Evolutionary conservation across 2,329 filamentous ascomycete genomes (phyloP), one percentile per base, ranked within the genome.

Genomic region (Thelonectria rubi): DNA sequence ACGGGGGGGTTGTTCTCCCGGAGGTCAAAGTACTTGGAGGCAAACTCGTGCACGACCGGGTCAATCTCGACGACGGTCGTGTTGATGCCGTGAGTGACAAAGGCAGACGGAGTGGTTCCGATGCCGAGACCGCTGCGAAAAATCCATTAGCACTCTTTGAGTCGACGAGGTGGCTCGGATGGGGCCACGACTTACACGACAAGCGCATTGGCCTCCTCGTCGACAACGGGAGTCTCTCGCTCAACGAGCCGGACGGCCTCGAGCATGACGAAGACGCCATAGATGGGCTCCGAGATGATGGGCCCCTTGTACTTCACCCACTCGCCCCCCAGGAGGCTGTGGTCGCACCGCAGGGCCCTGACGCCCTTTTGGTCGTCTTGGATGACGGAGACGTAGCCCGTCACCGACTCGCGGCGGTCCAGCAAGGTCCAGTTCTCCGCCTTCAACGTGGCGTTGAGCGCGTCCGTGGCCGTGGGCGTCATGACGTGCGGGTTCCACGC

Each of bases 21-120:
- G 6, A 98, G 86, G 55, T 84, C 82, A 78, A 99, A 99, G 78
- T 97, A 94, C 70, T 91, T 87, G 26, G 81, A 82, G 4, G 95
- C 94, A 74, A 93, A 95, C 52, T 91, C 85, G 75, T 97, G 87
- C 21, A 99, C 94, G 1, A 91, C 87, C 0, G 94, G 94, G 72
- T 99, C 95, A 56, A 99, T 92, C 76, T 99, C 95, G 15, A 99
- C 91, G 63, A 97, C 90, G 0, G 94, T 98, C 1, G 94, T 98
- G 71, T 94, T 86, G 73, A 99, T 92, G 4, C 93, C 93, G 71
- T 97, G 95, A 5, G 87, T 84, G 58, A 97, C 91, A 14, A 99
- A 79, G 6, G 94, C 93, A 42, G 92, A 90, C 0, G 94, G 94
- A 0, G 92, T 93, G 0, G 94, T 98, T 40, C 95, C 95, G 60